A percentile compares a stretch with the other conserved stretches of the same genome.
These are phyloP conservation scores for Xylariaceae sp. DNA, from an alignment of 2,329 filamentous ascomycete species.

Conservation along the genomic window DNA sequence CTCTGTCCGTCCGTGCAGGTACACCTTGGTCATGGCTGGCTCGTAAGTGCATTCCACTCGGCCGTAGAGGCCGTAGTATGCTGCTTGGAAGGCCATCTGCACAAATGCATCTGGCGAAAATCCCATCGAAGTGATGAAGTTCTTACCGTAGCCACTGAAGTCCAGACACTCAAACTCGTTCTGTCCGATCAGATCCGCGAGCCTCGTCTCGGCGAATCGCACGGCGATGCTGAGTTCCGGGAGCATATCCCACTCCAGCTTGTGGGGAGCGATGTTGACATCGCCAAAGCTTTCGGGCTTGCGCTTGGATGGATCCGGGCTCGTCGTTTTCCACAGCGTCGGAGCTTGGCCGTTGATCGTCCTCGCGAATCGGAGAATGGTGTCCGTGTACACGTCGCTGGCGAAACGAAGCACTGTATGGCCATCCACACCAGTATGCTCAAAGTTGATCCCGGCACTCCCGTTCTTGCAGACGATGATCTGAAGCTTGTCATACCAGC, in stretches of 20 bases:
- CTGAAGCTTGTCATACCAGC: constrained; percentile 98
- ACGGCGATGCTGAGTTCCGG: constrained; percentile 86
- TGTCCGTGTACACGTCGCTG: constrained; percentile 94
- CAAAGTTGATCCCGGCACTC: constrained; percentile 97
- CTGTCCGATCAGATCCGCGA: constrained; percentile 91
- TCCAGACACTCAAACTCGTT: constrained; percentile 94
- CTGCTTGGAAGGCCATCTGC: constrained; percentile 98
- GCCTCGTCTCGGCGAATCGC: constrained; percentile 87
- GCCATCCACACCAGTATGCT: constrained; percentile 95
- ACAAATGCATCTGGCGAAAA: constrained; percentile 97
- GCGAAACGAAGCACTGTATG: constrained; percentile 95
- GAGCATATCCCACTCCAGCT: constrained; percentile 95
- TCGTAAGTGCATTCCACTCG: constrained; percentile 93
- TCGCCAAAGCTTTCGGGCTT: constrained; percentile 88
- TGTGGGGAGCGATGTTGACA: constrained; percentile 88
- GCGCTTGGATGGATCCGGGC: constrained; percentile 86
- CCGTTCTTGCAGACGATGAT: constrained; percentile 99
- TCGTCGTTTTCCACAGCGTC: constrained; percentile 82
- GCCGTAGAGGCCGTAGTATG: constrained; percentile 94
- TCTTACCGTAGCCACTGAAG: constrained; percentile 85
- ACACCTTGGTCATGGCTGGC: constrained; percentile 96
- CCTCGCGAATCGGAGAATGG: constrained; percentile 87
- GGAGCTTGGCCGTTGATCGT: constrained; percentile 93
- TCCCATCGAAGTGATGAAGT: constrained; percentile 94
- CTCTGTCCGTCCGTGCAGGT: constrained; percentile 88